Evolutionary conservation across 345 rosid genomes (phyloP).

Genomic region (Eucalyptus paniculata): DNA sequence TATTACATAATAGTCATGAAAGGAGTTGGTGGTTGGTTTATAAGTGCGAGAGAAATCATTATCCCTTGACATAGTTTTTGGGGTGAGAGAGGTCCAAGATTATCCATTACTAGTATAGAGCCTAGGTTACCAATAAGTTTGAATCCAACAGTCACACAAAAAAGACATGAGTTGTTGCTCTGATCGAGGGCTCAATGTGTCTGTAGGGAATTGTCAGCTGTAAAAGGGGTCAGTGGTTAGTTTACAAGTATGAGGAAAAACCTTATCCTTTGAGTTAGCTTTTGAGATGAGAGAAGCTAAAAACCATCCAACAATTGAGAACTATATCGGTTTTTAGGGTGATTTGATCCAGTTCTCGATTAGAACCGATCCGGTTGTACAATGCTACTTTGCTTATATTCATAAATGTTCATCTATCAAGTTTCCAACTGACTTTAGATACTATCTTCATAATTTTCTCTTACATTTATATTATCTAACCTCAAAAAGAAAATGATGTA

Average conservation of each 20-base stretch:
- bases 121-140: too few relatives aligned
- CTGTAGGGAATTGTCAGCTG: accelerated
- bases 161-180: too few relatives aligned
- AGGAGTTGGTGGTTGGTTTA: too few relatives aligned
- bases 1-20: too few relatives aligned
- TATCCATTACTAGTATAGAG: too few relatives aligned
- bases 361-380: accelerated
- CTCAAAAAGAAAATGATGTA: neutral
- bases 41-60: too few relatives aligned
- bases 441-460: neutral
- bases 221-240: accelerated
- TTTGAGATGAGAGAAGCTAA: too few relatives aligned
- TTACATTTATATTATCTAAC: neutral
- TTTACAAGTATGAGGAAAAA: too few relatives aligned
- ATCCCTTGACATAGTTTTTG: too few relatives aligned
- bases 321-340: neutral
- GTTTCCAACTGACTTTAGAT: neutral
- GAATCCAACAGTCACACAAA: accelerated
- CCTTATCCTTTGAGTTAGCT: too few relatives aligned
- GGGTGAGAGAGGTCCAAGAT: too few relatives aligned
- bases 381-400: neutral
- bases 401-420: neutral
- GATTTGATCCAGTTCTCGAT: neutral
- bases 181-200: accelerated
- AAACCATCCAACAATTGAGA: too few relatives aligned